Evolutionary conservation across 2,329 filamentous ascomycete species (phyloP), one percentile per base, ranked within the genome.

Genomic region (Fusarium phyllophilum): DNA sequence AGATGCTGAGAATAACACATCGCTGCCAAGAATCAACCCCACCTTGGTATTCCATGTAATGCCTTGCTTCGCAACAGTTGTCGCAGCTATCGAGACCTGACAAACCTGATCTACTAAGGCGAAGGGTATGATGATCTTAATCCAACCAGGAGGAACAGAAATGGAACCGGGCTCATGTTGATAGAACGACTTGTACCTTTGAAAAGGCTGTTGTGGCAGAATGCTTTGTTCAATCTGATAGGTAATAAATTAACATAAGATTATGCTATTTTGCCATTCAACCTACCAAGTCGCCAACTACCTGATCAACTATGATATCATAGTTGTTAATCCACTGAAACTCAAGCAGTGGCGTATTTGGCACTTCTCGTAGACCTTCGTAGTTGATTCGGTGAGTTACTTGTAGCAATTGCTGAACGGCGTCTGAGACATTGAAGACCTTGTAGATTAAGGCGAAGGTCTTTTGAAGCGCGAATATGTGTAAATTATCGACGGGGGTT

Each of bases 401-500:
- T 3, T 8, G 24, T 17, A 31, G 3, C 2, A 24, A 38, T 39
- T 55, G 15, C 2, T 12, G 39, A 56, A 22, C 1, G 17, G 13
- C 18, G 9, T 44, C n/a, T 0, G 54, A 44, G 9, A 31, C 4
- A 5, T 22, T 2, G 17, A 57, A 34, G 34, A 24, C 39, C 14
- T 57, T 57, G 13, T 12, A 44, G 12, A 31, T 13, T 6, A 44
- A 6, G 18, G 29, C 22, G 9, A 57, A 26, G 3, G 6, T 33
- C 17, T 0, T 4, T 20, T 8, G 39, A 0, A 44, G 29, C 2
- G 8, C 29, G 1, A 44, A 34, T 2, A 13, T 12, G 1, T 33
- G 0, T 15, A 14, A 0, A 22, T 8, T 2, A 15, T 56, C 1
- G 4, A 3, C 3, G 0, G 20, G 0, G 5, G 3, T 18, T n/a